Percentiles rank a stretch among this genome's conserved stretches.
phyloP scores from a whole-genome alignment of 208 protist species.

The Angomonas ambiguus region DNA sequence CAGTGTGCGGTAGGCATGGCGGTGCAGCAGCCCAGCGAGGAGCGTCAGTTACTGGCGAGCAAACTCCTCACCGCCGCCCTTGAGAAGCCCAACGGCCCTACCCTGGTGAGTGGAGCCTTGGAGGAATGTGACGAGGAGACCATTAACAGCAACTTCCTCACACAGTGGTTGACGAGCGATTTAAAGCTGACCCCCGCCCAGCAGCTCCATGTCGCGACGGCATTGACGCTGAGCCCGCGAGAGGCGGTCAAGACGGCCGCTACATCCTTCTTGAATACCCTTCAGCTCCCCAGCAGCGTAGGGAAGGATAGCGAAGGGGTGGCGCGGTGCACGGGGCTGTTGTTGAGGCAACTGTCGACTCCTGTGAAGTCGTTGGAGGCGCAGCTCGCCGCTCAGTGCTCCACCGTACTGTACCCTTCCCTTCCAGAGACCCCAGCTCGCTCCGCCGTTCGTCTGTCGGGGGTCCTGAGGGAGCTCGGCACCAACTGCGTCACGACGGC shows the following conservation, averaged over 20 bases:
- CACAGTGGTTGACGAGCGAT: constrained; percentile 43
- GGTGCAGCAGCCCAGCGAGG: constrained; percentile 29
- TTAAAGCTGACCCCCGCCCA: constrained; percentile 62
- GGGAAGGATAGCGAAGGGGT: constrained; percentile 57
- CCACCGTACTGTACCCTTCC: constrained; percentile 10
- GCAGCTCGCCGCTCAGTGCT: constrained; percentile 29
- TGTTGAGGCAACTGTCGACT: constrained; percentile 60
- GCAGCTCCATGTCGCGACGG: constrained; percentile 75
- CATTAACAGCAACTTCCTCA: constrained; percentile 46
- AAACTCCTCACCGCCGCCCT: constrained; percentile 60
- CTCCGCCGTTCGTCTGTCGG: constrained; percentile 64
- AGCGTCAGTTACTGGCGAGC: constrained; percentile 33
- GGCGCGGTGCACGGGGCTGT: constrained; percentile 42
- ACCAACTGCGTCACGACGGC: constrained; percentile 79
- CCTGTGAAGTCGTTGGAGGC: constrained; percentile 35
- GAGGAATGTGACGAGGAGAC: constrained; percentile 25
- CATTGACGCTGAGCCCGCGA: constrained; percentile 42
- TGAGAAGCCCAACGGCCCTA: constrained; percentile 60
- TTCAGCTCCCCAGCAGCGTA: constrained; percentile 40
- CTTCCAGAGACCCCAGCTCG: constrained; percentile 18
- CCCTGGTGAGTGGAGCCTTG: constrained; percentile 44
- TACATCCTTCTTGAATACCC: constrained; percentile 45
- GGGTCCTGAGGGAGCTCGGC: constrained; percentile 77
- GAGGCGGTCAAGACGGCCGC: constrained; percentile 52
- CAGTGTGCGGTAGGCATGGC: constrained; percentile 25